Evolutionary conservation across 2,329 filamentous ascomycete species (phyloP), one percentile per base, ranked within the genome.

Genomic region (Magnaporthiopsis incrustans): DNA sequence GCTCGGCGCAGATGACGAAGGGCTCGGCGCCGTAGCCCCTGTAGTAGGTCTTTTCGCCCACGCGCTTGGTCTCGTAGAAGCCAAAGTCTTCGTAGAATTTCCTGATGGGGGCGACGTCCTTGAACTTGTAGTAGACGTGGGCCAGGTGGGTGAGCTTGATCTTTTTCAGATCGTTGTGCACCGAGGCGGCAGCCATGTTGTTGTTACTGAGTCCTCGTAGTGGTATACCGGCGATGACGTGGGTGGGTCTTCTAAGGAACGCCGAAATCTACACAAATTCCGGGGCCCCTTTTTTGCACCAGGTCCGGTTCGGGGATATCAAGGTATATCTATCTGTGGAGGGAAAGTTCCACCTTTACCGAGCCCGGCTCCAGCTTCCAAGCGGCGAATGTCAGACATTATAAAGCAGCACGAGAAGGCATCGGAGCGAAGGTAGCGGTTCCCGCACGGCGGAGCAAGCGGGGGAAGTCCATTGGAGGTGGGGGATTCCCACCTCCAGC

Each of bases 1-100:
- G 75, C 65, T 78, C 77, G 60, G 84, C 79, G 67, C 83, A 85
- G 59, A 87, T 78, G 2, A 86, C 75, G 70, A 85, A 87, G 15
- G 84, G 84, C 68, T 88, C 85, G 8, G 74, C 74, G 18, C 86
- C 85, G 69, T 87, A 88, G 25, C 86, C 86, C 57, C 83, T 81
- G 72, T 81, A 87, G 76, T 83, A 89, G 38, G 83, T 81, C 64
- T 75, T 78, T 59, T 79, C 74, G 33, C 75, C 77, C 2, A 71
- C 68, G 63, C 70, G 71, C 65, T 75, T 74, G 12, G 71, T 70
- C 67, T 78, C 74, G 56, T 69, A 71, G 70, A 82, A 80, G 66
- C 81, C 81, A 67, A 83, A 83, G 71, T 82, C 80, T 4, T 73
- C 66, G n/a, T 79, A 70, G 70, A 82, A 83, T 33, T 72, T 64